Conservation (phyloP, 2,329 filamentous ascomycete species). For the Pestalotiopsis sp. region DNA sequence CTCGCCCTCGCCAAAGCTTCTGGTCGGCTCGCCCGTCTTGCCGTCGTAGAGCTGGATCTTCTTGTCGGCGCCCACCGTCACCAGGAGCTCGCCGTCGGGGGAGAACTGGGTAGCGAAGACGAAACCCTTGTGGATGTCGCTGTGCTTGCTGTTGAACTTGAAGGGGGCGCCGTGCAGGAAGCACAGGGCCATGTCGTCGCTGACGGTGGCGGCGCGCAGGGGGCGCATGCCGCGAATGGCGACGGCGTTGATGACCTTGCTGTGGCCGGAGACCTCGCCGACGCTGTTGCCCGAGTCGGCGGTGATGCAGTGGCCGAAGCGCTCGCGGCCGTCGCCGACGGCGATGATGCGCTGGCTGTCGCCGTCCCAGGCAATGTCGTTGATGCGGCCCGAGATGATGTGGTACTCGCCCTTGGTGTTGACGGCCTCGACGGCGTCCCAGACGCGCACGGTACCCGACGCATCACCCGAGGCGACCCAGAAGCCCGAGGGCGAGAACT, state of each 20-base stretch:
- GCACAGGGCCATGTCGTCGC: conserved; percentile 85
- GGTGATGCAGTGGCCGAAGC: conserved; percentile 92
- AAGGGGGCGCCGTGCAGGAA: conserved; percentile 95
- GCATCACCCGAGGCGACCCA: conserved; percentile 93
- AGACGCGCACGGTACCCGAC: conserved; percentile 83
- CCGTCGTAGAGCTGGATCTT: conserved; percentile 95
- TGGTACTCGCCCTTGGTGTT: conserved; percentile 92
- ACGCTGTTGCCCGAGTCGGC: conserved; percentile 96
- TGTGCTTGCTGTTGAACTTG: conserved; percentile 87
- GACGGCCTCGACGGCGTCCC: conserved; percentile 84
- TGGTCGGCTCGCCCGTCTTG: conserved; percentile 85
- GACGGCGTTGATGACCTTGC: conserved; percentile 86
- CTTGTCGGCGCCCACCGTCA: conserved; percentile 90
- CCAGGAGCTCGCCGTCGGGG: conserved; percentile 79
- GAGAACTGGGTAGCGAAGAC: conserved; percentile 88
- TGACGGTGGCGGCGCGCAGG: conserved; percentile 87
- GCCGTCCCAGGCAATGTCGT: conserved; percentile 96
- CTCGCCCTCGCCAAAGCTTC: conserved; percentile 76
- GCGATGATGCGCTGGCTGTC: conserved; percentile 96
- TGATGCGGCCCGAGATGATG: conserved; percentile 93
- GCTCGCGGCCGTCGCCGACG: conserved; percentile 91
- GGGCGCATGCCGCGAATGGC: conserved; percentile 88
- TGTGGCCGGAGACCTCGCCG: conserved; percentile 91
- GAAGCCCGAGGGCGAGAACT: conserved; percentile 92
- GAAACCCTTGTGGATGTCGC: conserved; percentile 83